Evolutionary conservation across 495 filamentous ascomycete species (phyloP).

Genomic region (Polyplosphaeria fusca): DNA sequence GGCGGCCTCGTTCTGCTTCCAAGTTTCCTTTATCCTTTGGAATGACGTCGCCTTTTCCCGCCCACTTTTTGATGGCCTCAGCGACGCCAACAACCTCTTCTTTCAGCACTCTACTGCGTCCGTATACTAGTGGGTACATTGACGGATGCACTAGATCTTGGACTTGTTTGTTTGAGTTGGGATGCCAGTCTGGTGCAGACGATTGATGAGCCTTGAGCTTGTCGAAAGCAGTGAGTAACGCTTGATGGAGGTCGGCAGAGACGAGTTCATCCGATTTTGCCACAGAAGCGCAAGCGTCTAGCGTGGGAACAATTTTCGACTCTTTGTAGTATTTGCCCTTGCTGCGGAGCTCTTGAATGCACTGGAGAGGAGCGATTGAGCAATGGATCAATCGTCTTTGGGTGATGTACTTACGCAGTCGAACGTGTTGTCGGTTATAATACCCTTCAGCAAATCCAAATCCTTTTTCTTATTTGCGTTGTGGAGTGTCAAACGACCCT

Average conservation of each 20-base stretch:
- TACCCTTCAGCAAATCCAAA: background rate
- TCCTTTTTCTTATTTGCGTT: background rate
- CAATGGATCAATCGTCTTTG: background rate
- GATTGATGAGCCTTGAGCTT: constrained; percentile 8
- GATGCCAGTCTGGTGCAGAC: constrained; percentile 24
- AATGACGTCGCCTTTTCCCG: constrained; percentile 15
- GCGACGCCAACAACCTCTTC: constrained; percentile 6
- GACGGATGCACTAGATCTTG: constrained; percentile 29
- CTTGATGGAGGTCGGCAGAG: constrained; percentile 1
- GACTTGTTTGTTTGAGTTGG: constrained; percentile 10
- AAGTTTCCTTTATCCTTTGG: background rate
- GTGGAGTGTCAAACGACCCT: constrained; percentile 2
- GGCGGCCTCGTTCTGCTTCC: background rate
- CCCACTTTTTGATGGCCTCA: constrained; percentile 23
- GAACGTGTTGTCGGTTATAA: constrained; percentile 12
- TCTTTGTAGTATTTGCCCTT: constrained; percentile 20
- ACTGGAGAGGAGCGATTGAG: background rate
- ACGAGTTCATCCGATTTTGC: constrained; percentile 20
- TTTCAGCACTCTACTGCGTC: constrained; percentile 9
- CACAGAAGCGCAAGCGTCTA: constrained; percentile 16
- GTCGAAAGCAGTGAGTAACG: constrained; percentile 11
- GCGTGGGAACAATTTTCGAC: constrained; percentile 13
- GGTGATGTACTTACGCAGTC: constrained; percentile 14
- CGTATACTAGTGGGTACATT: constrained; percentile 27
- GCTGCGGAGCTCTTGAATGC: constrained; percentile 17